Conservation (phyloP, 2,329 filamentous ascomycete genomes). For the Penicillium sp. region DNA sequence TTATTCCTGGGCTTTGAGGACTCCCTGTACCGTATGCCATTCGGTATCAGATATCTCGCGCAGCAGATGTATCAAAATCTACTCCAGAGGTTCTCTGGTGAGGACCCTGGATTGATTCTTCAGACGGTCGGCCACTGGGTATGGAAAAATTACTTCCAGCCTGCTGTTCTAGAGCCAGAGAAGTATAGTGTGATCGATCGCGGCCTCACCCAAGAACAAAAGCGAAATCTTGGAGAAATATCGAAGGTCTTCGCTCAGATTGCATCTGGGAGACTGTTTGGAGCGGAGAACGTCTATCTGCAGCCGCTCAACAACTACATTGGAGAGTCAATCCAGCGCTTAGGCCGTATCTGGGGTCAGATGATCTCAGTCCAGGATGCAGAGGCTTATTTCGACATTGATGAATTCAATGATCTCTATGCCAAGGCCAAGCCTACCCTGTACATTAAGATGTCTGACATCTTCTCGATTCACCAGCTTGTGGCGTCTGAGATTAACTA, state of each 20-base stretch:
- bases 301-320: conserved; percentile 94
- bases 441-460: conserved; percentile 99
- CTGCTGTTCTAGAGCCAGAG: conserved; percentile 84
- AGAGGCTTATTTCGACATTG: conserved; percentile 93
- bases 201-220: conserved; percentile 83
- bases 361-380: conserved; percentile 82
- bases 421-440: conserved; percentile 93
- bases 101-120: conserved; percentile 73
- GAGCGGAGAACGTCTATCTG: conserved; percentile 90
- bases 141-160: conserved; percentile 91
- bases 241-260: conserved; percentile 89
- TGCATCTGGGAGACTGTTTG: conserved; percentile 83
- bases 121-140: conserved; percentile 88
- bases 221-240: conserved; percentile 86
- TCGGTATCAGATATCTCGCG: conserved; percentile 83
- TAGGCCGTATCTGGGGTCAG: conserved; percentile 72
- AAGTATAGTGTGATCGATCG: conserved; percentile 91
- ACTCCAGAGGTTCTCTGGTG: conserved; percentile 72
- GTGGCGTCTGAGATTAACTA: conserved; percentile 74
- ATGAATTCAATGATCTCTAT: conserved; percentile 98
- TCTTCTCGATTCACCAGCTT: conserved; percentile 92
- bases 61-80: conserved; percentile 82
- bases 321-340: conserved; percentile 75
- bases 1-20: conserved; percentile 83
- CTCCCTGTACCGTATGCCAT: conserved; percentile 82